Evolutionary conservation across 1,284 basidiomycete genomes (phyloP).

Genomic region (Coriolopsis trogii): DNA sequence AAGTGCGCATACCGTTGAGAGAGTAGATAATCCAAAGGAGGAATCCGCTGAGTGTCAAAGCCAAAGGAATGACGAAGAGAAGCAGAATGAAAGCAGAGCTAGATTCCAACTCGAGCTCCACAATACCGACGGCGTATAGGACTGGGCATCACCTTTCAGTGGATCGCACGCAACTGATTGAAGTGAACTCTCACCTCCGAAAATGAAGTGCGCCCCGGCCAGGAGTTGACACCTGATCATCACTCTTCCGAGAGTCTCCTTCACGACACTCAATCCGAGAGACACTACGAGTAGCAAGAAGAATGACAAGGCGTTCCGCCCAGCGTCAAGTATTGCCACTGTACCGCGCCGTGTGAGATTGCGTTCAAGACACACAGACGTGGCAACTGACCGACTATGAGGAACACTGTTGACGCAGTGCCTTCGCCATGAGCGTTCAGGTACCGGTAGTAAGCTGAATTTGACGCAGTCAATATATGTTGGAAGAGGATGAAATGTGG

Average conservation of each 20-base stretch:
- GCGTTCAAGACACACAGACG: neutral
- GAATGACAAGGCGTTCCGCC: constrained; percentile 91
- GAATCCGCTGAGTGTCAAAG: constrained; percentile 93
- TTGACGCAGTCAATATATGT: neutral
- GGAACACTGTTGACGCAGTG: constrained; percentile 76
- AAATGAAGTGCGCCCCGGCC: constrained; percentile 87
- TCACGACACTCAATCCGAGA: constrained; percentile 83
- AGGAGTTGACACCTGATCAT: constrained; percentile 82
- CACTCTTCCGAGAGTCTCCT: constrained; percentile 75
- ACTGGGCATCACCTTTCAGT: no score
- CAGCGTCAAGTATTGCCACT: constrained; percentile 93
- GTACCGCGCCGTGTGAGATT: neutral
- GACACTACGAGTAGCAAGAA: constrained; percentile 94
- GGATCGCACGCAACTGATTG: no score
- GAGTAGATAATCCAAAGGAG: constrained; percentile 94
- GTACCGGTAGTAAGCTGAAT: constrained; percentile 81
- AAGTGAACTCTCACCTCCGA: constrained; percentile 71
- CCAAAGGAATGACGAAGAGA: constrained; percentile 89
- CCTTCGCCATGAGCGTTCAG: constrained; percentile 87
- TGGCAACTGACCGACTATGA: constrained; percentile 74
- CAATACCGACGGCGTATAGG: constrained; percentile 89
- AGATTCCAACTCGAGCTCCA: constrained; percentile 88
- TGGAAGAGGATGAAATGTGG: neutral
- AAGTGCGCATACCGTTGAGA: constrained; percentile 65
- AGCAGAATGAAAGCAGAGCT: constrained; percentile 81